Evolutionary conservation across 768 basidiomycete species (phyloP), one percentile per base, ranked within the genome.

Genomic region (Phanerochaete sordida): DNA sequence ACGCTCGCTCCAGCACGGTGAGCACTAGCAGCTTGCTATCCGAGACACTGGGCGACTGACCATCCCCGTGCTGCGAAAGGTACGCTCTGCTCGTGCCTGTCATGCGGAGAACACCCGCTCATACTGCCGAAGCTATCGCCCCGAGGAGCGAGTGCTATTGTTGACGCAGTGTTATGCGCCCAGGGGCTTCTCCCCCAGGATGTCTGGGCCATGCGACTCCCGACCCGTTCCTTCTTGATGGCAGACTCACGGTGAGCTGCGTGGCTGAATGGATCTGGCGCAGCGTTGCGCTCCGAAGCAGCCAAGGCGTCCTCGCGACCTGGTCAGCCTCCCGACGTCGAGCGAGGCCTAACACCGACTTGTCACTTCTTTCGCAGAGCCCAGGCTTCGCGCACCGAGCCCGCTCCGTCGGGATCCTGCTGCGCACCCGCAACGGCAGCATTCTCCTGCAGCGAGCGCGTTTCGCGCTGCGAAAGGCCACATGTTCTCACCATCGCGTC

Each of bases 371-470:
- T 35, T 51, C 48, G 52, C 35, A 59, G 49, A 7, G 46, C 31
- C 7, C 47, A 39, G 24, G 13, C 27, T 19, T 31, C 37, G 19
- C 13, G 26, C 33, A 49, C 47, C 58, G 43, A 39, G 33, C 43
- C 61, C 61, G 27, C 33, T 15, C 2, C 8, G 3, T 52, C 51
- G 57, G 57, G 61, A 31, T 9, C 31, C 13, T 52, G 43, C 56
- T 62, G 61, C 61, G 60, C 60, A 57, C 49, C 55, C 46, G 46
- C 47, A 35, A 11, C 30, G 56, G 39, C 35, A 35, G 57, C 44
- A 47, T 49, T 44, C 12, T 39, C 61, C 61, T 43, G 50, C 48
- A 45, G 50, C 47, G 35, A 12, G 52, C 57, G 49, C 27, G 28
- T 16, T 52, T 54, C 61, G 23, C 47, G 26, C 60, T 55, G 39